These are phyloP conservation scores for Aspergillus jensenii DNA, from an alignment of 2,329 filamentous ascomycete genomes.

Conservation along the genomic window DNA sequence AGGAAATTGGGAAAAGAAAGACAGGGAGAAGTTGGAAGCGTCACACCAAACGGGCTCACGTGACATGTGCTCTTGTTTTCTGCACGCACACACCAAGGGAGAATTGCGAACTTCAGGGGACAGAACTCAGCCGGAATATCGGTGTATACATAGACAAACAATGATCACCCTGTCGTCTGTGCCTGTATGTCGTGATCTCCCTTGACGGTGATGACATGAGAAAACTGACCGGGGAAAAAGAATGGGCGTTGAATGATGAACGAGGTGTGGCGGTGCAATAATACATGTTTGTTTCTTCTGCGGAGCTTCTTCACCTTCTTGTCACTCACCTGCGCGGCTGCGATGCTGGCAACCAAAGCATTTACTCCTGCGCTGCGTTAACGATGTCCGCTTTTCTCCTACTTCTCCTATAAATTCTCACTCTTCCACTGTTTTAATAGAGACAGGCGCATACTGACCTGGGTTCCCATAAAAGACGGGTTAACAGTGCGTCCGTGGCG, in stretches of 20 bases:
- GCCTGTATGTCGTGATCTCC: conserved; percentile 12
- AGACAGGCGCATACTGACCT: conserved; percentile 24
- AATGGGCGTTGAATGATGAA: conserved; percentile 5
- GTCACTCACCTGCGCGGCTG: conserved; percentile 14
- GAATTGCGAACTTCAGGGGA: background rate
- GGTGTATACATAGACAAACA: conserved; percentile 4
- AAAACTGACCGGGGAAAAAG: conserved; percentile 1
- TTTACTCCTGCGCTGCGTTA: conserved; percentile 23
- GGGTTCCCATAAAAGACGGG: conserved; percentile 33
- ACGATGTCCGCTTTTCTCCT: background rate
- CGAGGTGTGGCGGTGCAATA: conserved; percentile 26
- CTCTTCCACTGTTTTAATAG: background rate
- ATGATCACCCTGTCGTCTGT: background rate
- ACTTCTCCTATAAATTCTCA: background rate
- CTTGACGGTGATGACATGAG: conserved; percentile 12
- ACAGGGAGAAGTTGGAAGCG: conserved; percentile 1
- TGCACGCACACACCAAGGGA: background rate
- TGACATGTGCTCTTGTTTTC: conserved; percentile 7
- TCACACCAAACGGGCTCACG: conserved; percentile 7
- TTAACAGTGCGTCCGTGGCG: conserved; percentile 24
- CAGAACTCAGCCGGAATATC: background rate
- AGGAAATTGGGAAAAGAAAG: background rate
- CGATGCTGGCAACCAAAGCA: conserved; percentile 12
- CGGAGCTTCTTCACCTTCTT: background rate
- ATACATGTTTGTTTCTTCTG: conserved; percentile 16